Percentiles rank a stretch among this genome's conserved stretches.
Evolutionary conservation across 768 basidiomycete species (phyloP).

Genomic region (Leccinum aurantiacum): DNA sequence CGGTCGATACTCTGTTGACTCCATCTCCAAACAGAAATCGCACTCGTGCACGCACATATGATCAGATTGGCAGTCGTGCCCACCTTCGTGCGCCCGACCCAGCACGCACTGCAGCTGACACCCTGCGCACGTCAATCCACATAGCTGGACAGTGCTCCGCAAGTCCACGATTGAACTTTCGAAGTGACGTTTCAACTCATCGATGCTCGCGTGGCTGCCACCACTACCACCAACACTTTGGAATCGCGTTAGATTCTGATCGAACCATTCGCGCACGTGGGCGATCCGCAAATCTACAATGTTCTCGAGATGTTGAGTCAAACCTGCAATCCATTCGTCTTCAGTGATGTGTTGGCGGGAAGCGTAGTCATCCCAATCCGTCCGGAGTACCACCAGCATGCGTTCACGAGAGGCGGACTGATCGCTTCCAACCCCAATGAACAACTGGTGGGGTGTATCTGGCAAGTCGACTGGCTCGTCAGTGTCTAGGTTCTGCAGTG

Average conservation of each 20-base stretch:
- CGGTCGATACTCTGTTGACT: conserved; percentile 31
- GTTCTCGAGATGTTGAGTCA: conserved; percentile 39
- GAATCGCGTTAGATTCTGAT: conserved; percentile 49
- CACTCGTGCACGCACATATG: conserved; percentile 49
- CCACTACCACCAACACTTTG: conserved; percentile 17
- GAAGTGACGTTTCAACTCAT: conserved; percentile 44
- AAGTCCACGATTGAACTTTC: conserved; percentile 46
- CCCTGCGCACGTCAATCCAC: conserved; percentile 44
- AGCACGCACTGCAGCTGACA: conserved; percentile 54
- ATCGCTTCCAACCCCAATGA: conserved; percentile 23
- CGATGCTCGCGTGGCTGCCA: conserved; percentile 41
- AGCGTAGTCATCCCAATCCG: conserved; percentile 15
- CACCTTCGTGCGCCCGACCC: conserved; percentile 43
- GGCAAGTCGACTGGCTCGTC: conserved; percentile 39
- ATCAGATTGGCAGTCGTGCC: conserved; percentile 50
- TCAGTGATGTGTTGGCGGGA: conserved; percentile 23
- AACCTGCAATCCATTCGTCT: conserved; percentile 39
- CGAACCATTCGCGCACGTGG: conserved; percentile 53
- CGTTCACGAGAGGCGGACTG: conserved; percentile 20
- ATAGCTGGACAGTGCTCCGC: conserved; percentile 46
- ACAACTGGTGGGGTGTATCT: conserved; percentile 41
- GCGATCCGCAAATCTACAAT: conserved; percentile 44
- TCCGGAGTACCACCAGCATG: conserved; percentile 15
- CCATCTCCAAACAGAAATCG: conserved; percentile 35
- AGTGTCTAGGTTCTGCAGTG: conserved; percentile 51